These are phyloP conservation scores for Cardamine occulta DNA, from an alignment of 345 rosid species.

Conservation along the genomic window DNA sequence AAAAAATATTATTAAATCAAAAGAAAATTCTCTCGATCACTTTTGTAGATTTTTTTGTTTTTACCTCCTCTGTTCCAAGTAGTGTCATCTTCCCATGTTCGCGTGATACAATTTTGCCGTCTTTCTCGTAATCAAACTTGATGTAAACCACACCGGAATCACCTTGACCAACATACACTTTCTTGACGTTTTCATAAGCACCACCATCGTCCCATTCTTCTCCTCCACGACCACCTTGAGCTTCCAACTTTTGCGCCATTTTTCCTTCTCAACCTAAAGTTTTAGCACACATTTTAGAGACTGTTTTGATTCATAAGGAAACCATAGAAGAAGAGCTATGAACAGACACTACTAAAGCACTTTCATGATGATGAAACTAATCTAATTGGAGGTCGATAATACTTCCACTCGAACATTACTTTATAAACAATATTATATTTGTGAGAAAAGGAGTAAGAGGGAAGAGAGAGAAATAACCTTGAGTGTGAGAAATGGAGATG, in stretches of 20 bases:
- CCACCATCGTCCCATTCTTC: constrained; percentile 39
- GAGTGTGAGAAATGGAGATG: constrained; percentile 12
- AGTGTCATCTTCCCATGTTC: constrained; percentile 44
- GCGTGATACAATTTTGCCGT: constrained; percentile 27
- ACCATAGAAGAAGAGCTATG: constrained; percentile 10
- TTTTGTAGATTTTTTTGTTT: background rate
- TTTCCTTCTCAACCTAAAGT: constrained; percentile 19
- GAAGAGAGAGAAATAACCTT: constrained; percentile 26
- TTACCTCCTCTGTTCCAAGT: constrained; percentile 35
- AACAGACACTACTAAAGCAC: background rate
- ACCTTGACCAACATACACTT: constrained; percentile 42
- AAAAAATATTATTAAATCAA: background rate
- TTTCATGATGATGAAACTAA: constrained; percentile 9
- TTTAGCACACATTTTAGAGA: background rate
- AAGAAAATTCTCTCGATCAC: background rate
- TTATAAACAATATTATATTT: constrained; percentile 5
- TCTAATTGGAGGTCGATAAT: background rate
- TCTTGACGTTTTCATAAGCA: constrained; percentile 34
- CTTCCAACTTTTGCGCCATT: constrained; percentile 37
- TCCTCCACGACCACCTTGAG: constrained; percentile 40
- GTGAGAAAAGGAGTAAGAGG: background rate
- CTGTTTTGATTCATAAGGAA: background rate
- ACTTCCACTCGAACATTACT: constrained; percentile 9
- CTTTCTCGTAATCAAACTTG: constrained; percentile 42
- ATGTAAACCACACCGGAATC: constrained; percentile 40